Percentiles rank a stretch among this genome's conserved stretches.
Evolutionary conservation across 2,329 filamentous ascomycete genomes (phyloP).

Genomic region (Colletotrichum tabaci): DNA sequence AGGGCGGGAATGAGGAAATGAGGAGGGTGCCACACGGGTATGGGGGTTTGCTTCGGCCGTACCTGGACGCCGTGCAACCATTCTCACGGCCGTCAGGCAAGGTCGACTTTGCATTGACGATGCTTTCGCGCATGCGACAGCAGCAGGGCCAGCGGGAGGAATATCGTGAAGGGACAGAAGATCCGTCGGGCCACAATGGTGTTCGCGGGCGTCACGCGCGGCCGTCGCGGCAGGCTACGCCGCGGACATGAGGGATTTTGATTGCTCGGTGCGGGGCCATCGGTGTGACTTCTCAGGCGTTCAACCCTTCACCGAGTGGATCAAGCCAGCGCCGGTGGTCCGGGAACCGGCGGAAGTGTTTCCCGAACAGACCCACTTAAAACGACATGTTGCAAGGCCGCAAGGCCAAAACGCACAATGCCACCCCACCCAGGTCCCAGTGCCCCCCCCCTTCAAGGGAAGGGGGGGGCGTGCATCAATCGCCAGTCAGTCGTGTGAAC

Average conservation of each 20-base stretch:
- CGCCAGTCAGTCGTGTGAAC: constrained; percentile 27
- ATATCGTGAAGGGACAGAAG: neutral
- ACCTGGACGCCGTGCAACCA: constrained; percentile 18
- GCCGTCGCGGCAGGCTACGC: neutral
- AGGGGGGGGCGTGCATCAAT: neutral
- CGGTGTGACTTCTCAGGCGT: constrained; percentile 14
- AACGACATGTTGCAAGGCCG: neutral
- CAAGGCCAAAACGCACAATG: constrained; percentile 20
- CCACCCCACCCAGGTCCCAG: neutral
- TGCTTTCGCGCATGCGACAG: neutral
- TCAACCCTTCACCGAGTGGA: constrained; percentile 33
- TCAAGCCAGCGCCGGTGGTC: constrained; percentile 31
- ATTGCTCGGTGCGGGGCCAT: constrained; percentile 10
- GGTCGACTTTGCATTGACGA: neutral
- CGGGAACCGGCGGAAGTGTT: constrained; percentile 37
- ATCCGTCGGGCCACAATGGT: neutral
- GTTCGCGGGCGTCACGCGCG: neutral
- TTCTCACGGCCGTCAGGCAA: neutral
- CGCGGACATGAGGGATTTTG: constrained; percentile 4
- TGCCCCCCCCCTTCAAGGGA: too few species aligned
- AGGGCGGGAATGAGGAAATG: neutral
- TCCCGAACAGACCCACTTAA: constrained; percentile 23
- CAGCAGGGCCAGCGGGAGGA: neutral
- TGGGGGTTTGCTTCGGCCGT: constrained; percentile 8
- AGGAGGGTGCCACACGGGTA: constrained; percentile 6